These are phyloP conservation scores for Candida yuanshanica DNA, from an alignment of 805 yeast species.

Conservation along the genomic window DNA sequence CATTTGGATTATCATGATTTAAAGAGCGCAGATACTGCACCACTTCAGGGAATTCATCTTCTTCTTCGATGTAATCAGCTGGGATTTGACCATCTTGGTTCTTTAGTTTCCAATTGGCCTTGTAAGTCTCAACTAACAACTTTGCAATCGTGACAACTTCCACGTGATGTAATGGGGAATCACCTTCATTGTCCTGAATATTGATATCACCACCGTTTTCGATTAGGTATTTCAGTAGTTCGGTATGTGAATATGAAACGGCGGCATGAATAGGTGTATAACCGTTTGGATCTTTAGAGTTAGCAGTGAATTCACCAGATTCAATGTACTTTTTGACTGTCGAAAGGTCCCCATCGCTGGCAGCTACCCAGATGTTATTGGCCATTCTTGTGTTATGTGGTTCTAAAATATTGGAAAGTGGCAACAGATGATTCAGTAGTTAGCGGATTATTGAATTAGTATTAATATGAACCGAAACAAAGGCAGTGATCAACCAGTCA, in stretches of 20 bases:
- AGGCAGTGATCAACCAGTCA: too few relatives aligned
- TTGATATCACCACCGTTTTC: constrained; percentile 72
- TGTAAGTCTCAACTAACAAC: constrained; percentile 55
- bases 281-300: constrained; percentile 84
- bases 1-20: constrained; percentile 26
- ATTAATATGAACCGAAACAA: too few relatives aligned
- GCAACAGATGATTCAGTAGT: too few relatives aligned
- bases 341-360: constrained; percentile 72
- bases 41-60: constrained; percentile 78
- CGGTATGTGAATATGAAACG: constrained; percentile 82
- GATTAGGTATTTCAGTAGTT: constrained; percentile 54
- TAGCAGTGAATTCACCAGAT: constrained; percentile 51
- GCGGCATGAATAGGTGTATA: constrained; percentile 98
- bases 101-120: constrained; percentile 57
- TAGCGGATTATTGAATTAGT: too few relatives aligned
- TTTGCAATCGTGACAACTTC: constrained; percentile 68
- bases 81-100: constrained; percentile 77
- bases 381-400: too few relatives aligned
- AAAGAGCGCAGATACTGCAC: constrained; percentile 52
- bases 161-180: constrained; percentile 88
- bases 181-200: constrained; percentile 83
- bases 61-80: constrained; percentile 70
- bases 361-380: constrained; percentile 86
- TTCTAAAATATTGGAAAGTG: too few relatives aligned
- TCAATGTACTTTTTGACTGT: constrained; percentile 52